Conservation (phyloP, 108 stramenopile genomes). For the Fragilaria crotonensis region DNA sequence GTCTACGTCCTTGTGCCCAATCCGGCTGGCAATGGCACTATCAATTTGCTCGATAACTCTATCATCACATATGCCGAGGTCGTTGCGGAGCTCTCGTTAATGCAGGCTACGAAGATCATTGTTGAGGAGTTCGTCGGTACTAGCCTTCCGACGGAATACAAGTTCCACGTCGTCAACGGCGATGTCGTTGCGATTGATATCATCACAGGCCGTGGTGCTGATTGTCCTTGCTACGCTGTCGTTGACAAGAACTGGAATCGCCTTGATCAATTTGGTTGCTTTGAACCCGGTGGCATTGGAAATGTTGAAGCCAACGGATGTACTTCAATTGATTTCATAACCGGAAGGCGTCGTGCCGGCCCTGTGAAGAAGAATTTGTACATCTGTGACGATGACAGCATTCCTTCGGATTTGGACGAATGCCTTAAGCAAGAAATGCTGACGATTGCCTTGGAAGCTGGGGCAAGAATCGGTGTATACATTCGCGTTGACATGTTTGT, state of each 20-base stretch:
- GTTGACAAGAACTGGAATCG: neutral
- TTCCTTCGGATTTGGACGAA: neutral
- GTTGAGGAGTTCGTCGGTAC: neutral
- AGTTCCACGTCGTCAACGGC: neutral
- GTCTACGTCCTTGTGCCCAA: neutral
- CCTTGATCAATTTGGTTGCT: neutral
- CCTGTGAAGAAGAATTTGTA: neutral
- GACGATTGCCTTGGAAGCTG: neutral
- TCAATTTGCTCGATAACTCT: neutral
- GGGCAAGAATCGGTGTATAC: neutral
- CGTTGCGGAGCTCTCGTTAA: neutral
- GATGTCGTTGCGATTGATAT: neutral
- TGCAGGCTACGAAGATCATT: neutral
- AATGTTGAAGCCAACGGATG: neutral
- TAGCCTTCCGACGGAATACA: neutral
- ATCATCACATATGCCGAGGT: neutral
- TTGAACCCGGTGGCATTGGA: neutral
- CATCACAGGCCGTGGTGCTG: neutral
- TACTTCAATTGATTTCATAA: neutral
- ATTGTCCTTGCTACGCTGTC: neutral
- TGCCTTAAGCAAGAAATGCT: neutral
- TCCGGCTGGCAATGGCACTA: neutral
- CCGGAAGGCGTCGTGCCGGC: neutral
- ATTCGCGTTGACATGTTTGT: neutral
- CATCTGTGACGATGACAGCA: neutral